phyloP scores from a whole-genome alignment of 768 basidiomycete species.

The Cyclocybe cylindracea region DNA sequence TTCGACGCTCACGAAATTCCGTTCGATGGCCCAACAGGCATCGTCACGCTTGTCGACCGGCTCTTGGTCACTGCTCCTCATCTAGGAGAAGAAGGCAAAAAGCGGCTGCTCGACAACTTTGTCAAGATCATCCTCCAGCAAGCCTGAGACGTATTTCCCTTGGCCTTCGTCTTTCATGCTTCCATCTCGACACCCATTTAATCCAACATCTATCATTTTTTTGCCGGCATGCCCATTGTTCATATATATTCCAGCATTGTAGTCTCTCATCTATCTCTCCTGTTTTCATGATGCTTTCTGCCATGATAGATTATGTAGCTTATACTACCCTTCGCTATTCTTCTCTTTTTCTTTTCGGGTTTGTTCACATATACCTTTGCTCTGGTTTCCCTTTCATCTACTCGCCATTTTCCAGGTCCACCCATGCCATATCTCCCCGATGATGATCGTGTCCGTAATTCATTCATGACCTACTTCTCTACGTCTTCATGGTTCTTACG shows the following conservation, averaged over 20 bases:
- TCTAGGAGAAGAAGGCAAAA: conserved; percentile 48
- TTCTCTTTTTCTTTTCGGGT: neutral
- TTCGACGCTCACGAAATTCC: conserved; percentile 77
- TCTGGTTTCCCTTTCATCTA: neutral
- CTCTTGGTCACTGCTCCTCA: conserved; percentile 53
- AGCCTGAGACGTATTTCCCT: conserved; percentile 26
- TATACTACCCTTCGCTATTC: neutral
- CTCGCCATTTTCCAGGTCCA: neutral
- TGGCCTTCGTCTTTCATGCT: neutral
- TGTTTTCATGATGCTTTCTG: neutral
- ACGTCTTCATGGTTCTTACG: no score
- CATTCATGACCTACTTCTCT: no score
- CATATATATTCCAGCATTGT: neutral
- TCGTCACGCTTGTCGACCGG: conserved; percentile 62
- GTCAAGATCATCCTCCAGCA: conserved; percentile 58
- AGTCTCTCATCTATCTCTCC: neutral
- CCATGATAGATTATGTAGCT: no score
- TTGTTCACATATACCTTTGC: neutral
- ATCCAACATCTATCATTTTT: neutral
- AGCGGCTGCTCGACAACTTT: conserved; percentile 59
- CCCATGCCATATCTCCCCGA: neutral
- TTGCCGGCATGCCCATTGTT: neutral
- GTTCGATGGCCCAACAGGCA: conserved; percentile 72
- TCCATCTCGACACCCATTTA: neutral
- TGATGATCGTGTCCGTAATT: neutral